Base-by-base conservation (phyloP, 306 rosid genomes). In the Herpetospermum pedunculosum region DNA sequence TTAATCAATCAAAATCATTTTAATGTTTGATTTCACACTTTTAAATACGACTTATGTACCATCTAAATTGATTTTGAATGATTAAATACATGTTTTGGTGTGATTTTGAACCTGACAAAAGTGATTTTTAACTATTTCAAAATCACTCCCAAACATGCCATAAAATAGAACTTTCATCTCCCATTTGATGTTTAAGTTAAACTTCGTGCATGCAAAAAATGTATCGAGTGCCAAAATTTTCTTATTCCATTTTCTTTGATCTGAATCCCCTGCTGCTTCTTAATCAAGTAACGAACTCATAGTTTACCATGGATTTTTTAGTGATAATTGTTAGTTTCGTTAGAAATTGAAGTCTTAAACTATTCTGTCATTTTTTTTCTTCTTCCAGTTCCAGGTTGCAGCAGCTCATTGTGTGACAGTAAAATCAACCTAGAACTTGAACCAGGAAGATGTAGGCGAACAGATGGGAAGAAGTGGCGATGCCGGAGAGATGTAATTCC, bases 401-500 rank as follows among this genome's bases (percentile, higher is more conserved):
- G 79, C 47, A 75, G 71, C 64, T 69, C 89, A 52, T 74, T 34
- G 68, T 50, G 74, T 54, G 78, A 70, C 19, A 44, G 77, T 29
- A 21, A 59, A 72, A 85, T 71, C 73, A 78, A 60, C 38, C 38
- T 35, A 2, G 92, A 92, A 28, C 76, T 73, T 70, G 90, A 90
- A 83, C 79, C 83, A 0, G 85, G 82, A 52, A 73, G 96, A 81
- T 92, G 98, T 46, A 84, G 97, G 70, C 84, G 98, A 85, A 92
- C 97, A 11, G 97, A 92, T 2, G 98, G 97, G 29, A 92, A 88
- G 84, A 92, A 87, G 76, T 92, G 98, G 98, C 82, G 90, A 50
- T 92, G 98, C 85, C 82, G 85, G 79, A 76, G 87, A 25, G 85
- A 72, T 15, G 84, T 78, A 50, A 78, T 92, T 76, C 87, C 91